Evolutionary conservation across 306 rosid genomes (phyloP).

Genomic region (Aeschynomene evenia): DNA sequence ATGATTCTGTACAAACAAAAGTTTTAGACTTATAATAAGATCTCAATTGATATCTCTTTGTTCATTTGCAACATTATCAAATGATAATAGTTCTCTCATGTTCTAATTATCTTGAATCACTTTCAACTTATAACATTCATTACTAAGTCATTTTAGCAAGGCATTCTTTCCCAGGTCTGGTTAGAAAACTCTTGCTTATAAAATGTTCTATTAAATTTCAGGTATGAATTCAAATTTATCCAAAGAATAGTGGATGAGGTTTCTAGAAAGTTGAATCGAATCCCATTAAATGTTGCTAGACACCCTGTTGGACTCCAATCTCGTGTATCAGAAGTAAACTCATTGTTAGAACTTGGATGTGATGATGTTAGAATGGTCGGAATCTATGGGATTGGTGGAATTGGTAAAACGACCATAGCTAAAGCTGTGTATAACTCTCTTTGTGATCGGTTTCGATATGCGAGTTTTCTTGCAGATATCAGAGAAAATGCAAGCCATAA

Average conservation of each 20-base stretch:
- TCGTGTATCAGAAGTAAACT: slow-evolving; percentile 34
- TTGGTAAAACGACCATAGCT: slow-evolving; percentile 39
- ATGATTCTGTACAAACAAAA: neutral
- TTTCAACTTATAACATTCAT: neutral
- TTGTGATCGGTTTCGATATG: slow-evolving; percentile 13
- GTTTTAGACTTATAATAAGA: neutral
- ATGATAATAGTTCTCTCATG: neutral
- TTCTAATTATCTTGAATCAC: neutral
- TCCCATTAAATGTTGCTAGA: slow-evolving; percentile 32
- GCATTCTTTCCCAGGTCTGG: neutral
- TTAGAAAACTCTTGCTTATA: neutral
- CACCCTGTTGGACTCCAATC: slow-evolving; percentile 36
- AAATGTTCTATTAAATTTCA: slow-evolving; percentile 2
- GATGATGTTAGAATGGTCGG: slow-evolving; percentile 35
- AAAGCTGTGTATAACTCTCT: slow-evolving; percentile 34
- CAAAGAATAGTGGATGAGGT: slow-evolving; percentile 35
- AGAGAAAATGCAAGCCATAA: slow-evolving; percentile 29
- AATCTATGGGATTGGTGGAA: slow-evolving; percentile 35
- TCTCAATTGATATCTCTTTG: neutral
- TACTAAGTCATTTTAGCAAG: neutral
- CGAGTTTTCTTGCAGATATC: slow-evolving; percentile 30
- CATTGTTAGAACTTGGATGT: slow-evolving; percentile 18
- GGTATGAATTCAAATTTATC: slow-evolving; percentile 39
- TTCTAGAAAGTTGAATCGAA: slow-evolving; percentile 25
- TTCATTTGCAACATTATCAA: neutral